Base-by-base conservation (phyloP, 345 rosid genomes). In the Eucalyptus guilfoylei region DNA sequence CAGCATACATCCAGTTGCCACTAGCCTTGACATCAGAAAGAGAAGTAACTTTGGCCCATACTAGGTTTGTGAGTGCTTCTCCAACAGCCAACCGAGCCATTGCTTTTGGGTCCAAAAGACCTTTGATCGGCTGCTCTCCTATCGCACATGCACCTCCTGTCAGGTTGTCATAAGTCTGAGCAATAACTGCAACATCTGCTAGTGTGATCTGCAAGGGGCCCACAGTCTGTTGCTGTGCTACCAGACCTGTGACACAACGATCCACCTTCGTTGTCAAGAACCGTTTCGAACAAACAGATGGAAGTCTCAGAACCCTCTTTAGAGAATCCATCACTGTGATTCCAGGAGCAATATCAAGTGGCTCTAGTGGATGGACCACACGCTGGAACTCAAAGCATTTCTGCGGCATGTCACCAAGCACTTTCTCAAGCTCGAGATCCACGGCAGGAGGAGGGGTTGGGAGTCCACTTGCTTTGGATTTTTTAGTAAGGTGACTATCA, bases 1-100 rank as follows among this genome's bases (percentile, higher is more conserved):
- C 99, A 87, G 99, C 99, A 90, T 96, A 96, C 98, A 96, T 97
- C 99, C 99, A 97, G 89, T 97, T 97, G 49, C 99, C 99, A 86
- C 99, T 97, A 5, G 98, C 98, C 91, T 97, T 97, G 88, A 96
- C 99, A 91, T 96, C 96, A 89, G 97, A 95, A 52, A 97, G 95
- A 88, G 98, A 92, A 91, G 98, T 96, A 86, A 95, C 94, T 93
- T 96, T 94, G 76, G 99, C 98, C 98, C 99, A 96, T 60, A 96
- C 96, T 17, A 97, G 96, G 93, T 97, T 97, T 49, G 98, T 97
- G 55, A 97, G 93, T 32, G 99, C 99, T 89, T 97, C 99, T 89
- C 98, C 99, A 88, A 96, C 95, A 24, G 98, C 98, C 91, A 97
- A 89, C 91, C 98, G 95, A n/a, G 99, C 98, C 99, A 96, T 97